Conservation (phyloP, 176 grass and related monocot species). For the Lolium rigidum region DNA sequence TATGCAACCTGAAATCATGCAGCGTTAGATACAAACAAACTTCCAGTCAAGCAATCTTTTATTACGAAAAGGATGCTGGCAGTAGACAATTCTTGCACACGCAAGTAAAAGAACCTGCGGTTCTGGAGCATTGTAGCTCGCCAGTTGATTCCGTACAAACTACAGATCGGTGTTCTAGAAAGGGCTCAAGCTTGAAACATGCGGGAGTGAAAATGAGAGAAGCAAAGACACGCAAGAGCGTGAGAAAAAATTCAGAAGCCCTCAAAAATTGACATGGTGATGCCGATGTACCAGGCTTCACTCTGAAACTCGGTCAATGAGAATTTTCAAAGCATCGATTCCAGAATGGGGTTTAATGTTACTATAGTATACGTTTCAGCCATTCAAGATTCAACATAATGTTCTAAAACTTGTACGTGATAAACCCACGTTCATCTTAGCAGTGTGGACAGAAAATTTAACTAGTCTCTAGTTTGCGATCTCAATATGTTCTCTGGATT, state of each 20-base stretch:
- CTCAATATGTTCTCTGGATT: not conserved
- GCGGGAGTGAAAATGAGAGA: not conserved
- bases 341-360: conserved; percentile 9
- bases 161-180: conserved; percentile 29
- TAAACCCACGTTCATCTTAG: not conserved
- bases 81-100: conserved; percentile 23
- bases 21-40: not conserved
- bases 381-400: not conserved
- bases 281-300: not conserved
- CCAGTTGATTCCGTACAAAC: conserved; percentile 13
- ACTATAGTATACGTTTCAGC: not conserved
- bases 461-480: not conserved
- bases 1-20: conserved; percentile 31
- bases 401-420: not conserved
- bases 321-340: conserved; percentile 36
- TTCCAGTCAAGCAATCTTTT: conserved; percentile 44
- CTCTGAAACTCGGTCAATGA: conserved; percentile 1
- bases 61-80: conserved; percentile 29
- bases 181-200: not conserved
- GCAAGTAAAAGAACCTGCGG: not conserved
- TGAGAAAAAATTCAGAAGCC: conserved; percentile 16
- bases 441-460: not conserved
- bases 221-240: not conserved
- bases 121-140: conserved; percentile 17
- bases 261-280: conserved; percentile 30